These are phyloP conservation scores for Talaromyces sp. DNA, from an alignment of 2,329 filamentous ascomycete species.

Conservation along the genomic window DNA sequence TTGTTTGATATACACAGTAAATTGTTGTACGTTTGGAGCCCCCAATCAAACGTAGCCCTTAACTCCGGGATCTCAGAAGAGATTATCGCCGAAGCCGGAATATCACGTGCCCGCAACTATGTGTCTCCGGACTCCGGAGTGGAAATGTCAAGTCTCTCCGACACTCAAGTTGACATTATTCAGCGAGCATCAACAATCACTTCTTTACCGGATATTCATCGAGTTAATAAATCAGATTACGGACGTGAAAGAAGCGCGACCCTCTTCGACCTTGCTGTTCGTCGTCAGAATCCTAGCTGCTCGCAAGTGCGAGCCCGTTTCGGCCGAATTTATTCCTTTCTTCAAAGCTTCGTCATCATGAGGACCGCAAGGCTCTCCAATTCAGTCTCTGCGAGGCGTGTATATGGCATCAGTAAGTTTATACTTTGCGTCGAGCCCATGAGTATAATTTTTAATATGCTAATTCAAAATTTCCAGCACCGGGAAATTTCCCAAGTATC, in stretches of 20 bases:
- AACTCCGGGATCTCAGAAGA: not conserved
- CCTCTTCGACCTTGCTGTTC: not conserved
- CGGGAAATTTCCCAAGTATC: slow-evolving; percentile 31
- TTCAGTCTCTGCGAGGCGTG: slow-evolving; percentile 13
- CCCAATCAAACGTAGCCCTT: not conserved
- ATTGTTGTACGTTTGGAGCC: not conserved
- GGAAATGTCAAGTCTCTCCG: not conserved
- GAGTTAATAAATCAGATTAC: too few relatives aligned
- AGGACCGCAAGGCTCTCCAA: slow-evolving; percentile 17
- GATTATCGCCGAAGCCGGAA: slow-evolving; percentile 10
- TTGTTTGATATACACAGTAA: not conserved
- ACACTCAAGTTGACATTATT: not conserved
- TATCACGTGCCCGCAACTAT: slow-evolving; percentile 11
- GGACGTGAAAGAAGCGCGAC: not conserved
- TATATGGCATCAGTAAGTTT: slow-evolving; percentile 16
- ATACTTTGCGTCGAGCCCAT: not conserved
- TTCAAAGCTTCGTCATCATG: slow-evolving; percentile 16
- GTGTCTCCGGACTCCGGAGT: slow-evolving; percentile 2
- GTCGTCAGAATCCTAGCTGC: not conserved
- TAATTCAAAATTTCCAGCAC: slow-evolving; percentile 24
- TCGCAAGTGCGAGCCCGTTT: slow-evolving; percentile 15
- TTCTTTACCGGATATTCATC: not conserved
- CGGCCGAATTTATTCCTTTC: slow-evolving; percentile 6
- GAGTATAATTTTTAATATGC: not conserved
- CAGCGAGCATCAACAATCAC: not conserved